A percentile compares a stretch with the other conserved stretches of the same genome.
Evolutionary conservation across 805 yeast genomes (phyloP).

Genomic region (Sporopachydermia lactativora): DNA sequence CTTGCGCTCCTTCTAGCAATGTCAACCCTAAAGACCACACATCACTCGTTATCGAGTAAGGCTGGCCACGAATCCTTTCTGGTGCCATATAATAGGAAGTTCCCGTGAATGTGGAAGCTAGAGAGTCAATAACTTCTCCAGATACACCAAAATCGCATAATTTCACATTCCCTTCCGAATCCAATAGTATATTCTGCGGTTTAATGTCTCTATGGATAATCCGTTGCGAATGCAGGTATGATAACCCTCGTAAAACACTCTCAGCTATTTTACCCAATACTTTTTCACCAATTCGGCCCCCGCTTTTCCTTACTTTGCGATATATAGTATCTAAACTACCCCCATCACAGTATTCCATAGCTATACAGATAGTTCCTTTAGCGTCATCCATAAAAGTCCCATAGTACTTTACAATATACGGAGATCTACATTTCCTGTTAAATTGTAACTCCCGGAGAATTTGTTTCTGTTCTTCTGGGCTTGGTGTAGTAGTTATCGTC

Average conservation of each 20-base stretch:
- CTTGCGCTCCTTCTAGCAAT: slow-evolving; percentile 81
- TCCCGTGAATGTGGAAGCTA: slow-evolving; percentile 95
- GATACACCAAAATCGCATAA: slow-evolving; percentile 96
- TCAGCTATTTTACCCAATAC: slow-evolving; percentile 86
- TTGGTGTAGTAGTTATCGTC: slow-evolving; percentile 58
- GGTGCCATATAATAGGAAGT: slow-evolving; percentile 99
- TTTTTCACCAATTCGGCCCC: slow-evolving; percentile 85
- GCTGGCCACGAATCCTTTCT: slow-evolving; percentile 89
- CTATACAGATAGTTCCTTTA: slow-evolving; percentile 73
- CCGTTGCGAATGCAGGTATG: slow-evolving; percentile 74
- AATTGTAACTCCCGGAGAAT: slow-evolving; percentile 83
- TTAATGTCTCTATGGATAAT: slow-evolving; percentile 94
- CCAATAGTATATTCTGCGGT: slow-evolving; percentile 83
- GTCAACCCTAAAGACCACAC: slow-evolving; percentile 96
- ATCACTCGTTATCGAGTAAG: slow-evolving; percentile 89
- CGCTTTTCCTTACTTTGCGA: slow-evolving; percentile 52
- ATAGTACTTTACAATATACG: slow-evolving; percentile 79
- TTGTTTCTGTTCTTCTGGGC: slow-evolving; percentile 81
- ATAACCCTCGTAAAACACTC: slow-evolving; percentile 69
- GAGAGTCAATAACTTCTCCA: slow-evolving; percentile 89
- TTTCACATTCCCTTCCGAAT: slow-evolving; percentile 67
- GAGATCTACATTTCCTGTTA: slow-evolving; percentile 68
- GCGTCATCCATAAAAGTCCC: slow-evolving; percentile 79
- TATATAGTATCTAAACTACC: slow-evolving; percentile 84
- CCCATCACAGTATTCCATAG: slow-evolving; percentile 98